phyloP scores from a whole-genome alignment of 306 rosid genomes.

The Glycine tomentella region DNA sequence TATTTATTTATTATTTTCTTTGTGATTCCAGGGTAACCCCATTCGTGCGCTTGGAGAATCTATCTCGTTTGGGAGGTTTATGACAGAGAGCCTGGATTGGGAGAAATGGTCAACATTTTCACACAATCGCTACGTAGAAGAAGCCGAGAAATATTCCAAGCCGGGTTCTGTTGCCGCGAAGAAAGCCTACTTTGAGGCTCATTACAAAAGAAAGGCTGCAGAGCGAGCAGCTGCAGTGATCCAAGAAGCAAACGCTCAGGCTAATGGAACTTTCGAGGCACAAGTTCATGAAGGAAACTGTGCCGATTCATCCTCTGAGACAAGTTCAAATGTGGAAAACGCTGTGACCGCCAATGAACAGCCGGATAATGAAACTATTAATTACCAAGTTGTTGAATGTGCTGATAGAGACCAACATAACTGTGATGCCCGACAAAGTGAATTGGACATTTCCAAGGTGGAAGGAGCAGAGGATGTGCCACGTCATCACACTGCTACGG shows the following conservation, averaged over 20 bases:
- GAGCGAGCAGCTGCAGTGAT: slow-evolving; percentile 66
- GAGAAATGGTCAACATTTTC: slow-evolving; percentile 89
- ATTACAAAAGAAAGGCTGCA: slow-evolving; percentile 82
- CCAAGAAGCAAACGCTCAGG: slow-evolving; percentile 54
- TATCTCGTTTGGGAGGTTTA: slow-evolving; percentile 85
- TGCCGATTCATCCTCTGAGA: slow-evolving; percentile 20
- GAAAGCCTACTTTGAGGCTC: slow-evolving; percentile 95
- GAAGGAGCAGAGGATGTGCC: slow-evolving; percentile 49
- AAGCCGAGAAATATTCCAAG: slow-evolving; percentile 77
- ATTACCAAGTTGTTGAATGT: slow-evolving; percentile 40
- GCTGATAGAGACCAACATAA: slow-evolving; percentile 35
- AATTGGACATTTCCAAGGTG: slow-evolving; percentile 42
- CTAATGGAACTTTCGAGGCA: slow-evolving; percentile 34
- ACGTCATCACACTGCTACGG: slow-evolving; percentile 33
- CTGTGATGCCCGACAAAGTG: slow-evolving; percentile 46
- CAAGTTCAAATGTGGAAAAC: slow-evolving; percentile 15
- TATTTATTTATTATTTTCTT: not conserved
- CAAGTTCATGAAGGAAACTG: slow-evolving; percentile 40
- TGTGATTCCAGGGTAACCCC: slow-evolving; percentile 63
- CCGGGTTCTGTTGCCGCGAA: slow-evolving; percentile 94
- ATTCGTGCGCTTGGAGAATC: slow-evolving; percentile 72
- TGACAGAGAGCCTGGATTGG: slow-evolving; percentile 81
- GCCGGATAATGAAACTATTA: slow-evolving; percentile 31
- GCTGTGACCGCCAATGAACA: slow-evolving; percentile 47
- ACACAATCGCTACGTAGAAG: slow-evolving; percentile 83